phyloP scores from a whole-genome alignment of 2,329 filamentous ascomycete species.

The Aspergillus uvarum region DNA sequence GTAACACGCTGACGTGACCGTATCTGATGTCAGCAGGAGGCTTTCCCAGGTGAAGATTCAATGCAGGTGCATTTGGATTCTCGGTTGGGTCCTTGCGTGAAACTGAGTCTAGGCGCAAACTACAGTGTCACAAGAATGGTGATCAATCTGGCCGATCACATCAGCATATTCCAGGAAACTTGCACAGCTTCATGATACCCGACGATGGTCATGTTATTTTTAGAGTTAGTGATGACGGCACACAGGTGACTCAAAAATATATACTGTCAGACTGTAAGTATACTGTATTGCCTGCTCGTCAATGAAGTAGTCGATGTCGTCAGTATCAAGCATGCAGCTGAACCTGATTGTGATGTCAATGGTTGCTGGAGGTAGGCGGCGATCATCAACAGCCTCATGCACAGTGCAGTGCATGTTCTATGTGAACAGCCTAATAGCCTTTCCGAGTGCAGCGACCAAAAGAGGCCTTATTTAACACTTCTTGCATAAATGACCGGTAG shows the following conservation, averaged over 20 bases:
- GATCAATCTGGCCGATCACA: background rate
- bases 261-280: background rate
- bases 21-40: conserved; percentile 4
- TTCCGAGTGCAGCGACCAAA: background rate
- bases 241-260: background rate
- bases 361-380: background rate
- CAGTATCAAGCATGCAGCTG: background rate
- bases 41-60: background rate
- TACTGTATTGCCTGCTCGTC: background rate
- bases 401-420: background rate
- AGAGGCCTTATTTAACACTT: background rate
- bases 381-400: background rate
- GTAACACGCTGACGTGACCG: background rate
- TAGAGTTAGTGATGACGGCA: conserved; percentile 10
- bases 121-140: background rate
- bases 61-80: background rate
- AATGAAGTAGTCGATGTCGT: background rate
- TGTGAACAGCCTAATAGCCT: background rate
- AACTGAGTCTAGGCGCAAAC: background rate
- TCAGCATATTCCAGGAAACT: background rate
- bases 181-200: conserved; percentile 10
- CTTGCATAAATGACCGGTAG: background rate
- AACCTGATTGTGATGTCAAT: background rate
- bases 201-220: conserved; percentile 11
- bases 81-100: background rate